These are phyloP conservation scores for Calamus simplicifolius DNA, from an alignment of 176 grass and related monocot species.

Conservation along the genomic window DNA sequence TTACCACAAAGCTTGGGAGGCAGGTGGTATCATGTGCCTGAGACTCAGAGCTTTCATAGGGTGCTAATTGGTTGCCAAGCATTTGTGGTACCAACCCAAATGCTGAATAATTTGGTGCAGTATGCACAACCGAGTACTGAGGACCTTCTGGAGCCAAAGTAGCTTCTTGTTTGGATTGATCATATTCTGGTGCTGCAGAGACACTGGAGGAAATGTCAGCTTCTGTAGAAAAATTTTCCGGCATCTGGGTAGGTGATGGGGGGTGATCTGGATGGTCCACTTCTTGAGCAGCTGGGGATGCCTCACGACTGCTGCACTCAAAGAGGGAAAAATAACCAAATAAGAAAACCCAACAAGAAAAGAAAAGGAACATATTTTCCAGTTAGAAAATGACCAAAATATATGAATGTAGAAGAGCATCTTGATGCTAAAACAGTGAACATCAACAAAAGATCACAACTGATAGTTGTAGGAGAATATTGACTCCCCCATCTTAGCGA, in stretches of 20 bases:
- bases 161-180: conserved; percentile 32
- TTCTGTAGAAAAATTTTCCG: conserved; percentile 25
- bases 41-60: conserved; percentile 47
- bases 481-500: too few species aligned
- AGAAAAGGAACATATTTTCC: too few species aligned
- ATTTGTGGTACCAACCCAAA: conserved; percentile 29
- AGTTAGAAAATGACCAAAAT: too few species aligned
- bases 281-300: conserved; percentile 24
- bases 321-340: conserved; percentile 18
- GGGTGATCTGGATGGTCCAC: conserved; percentile 12
- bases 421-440: too few species aligned
- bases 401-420: too few species aligned
- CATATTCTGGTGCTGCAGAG: conserved; percentile 14
- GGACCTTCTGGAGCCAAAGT: conserved; percentile 21
- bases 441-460: too few species aligned
- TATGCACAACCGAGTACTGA: conserved; percentile 25
- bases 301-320: conserved; percentile 31
- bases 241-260: conserved; percentile 21
- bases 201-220: conserved; percentile 11
- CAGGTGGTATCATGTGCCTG: conserved; percentile 30
- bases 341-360: conserved; percentile 1
- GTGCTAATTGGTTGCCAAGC: conserved; percentile 35
- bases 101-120: conserved; percentile 32
- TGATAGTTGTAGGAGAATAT: too few species aligned
- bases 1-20: conserved; percentile 33